These are phyloP conservation scores for Pichia nakasei DNA, from an alignment of 805 yeast species.

Conservation along the genomic window DNA sequence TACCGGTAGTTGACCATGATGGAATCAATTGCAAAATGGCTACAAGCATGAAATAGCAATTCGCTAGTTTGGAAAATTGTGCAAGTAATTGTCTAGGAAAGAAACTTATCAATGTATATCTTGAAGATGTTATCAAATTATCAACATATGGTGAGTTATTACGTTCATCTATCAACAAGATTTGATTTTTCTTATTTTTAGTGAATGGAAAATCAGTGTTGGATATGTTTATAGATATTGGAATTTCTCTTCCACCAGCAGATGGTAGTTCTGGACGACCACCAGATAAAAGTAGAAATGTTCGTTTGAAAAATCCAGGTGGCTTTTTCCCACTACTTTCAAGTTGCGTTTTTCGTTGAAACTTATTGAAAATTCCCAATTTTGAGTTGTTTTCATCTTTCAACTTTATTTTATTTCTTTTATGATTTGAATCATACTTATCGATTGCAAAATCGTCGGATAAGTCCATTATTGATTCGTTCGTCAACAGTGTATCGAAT, in stretches of 20 bases:
- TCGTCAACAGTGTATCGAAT: constrained; percentile 8
- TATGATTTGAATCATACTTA: background rate
- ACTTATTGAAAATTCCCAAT: background rate
- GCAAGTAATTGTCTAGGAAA: constrained; percentile 83
- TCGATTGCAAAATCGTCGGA: background rate
- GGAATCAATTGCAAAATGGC: constrained; percentile 95
- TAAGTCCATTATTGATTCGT: constrained; percentile 16
- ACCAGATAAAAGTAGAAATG: constrained; percentile 31
- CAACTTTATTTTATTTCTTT: constrained; percentile 1
- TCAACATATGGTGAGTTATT: constrained; percentile 47
- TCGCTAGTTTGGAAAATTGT: constrained; percentile 90
- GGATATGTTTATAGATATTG: constrained; percentile 42
- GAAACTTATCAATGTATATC: constrained; percentile 73
- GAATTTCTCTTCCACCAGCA: constrained; percentile 67
- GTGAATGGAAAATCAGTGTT: constrained; percentile 23
- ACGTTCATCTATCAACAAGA: constrained; percentile 60
- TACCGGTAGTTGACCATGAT: constrained; percentile 95
- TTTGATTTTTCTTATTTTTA: constrained; percentile 21
- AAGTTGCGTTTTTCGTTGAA: background rate
- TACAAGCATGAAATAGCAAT: constrained; percentile 79
- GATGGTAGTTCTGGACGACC: constrained; percentile 42
- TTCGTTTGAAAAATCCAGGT: background rate
- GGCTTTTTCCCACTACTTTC: background rate
- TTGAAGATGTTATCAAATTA: constrained; percentile 77
- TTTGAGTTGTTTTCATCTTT: background rate